Evolutionary conservation across 2,329 filamentous ascomycete species (phyloP), one percentile per base, ranked within the genome.

Genomic region (Fusarium buxicola): DNA sequence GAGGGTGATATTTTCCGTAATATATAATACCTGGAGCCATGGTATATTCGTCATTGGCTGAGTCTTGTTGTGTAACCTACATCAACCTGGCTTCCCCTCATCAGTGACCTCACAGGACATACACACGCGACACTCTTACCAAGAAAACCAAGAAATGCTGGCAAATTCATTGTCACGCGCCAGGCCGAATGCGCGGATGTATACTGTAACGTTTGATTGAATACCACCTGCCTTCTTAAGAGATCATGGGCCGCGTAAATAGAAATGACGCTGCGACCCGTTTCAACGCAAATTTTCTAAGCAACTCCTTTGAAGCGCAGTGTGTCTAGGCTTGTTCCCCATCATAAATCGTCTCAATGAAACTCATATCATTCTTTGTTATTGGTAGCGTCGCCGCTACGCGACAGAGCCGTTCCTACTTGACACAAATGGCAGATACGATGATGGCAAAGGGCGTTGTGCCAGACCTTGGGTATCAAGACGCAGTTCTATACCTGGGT

Each of bases 401-500:
- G 3, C 31, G 47, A 10, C 8, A 9, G 7, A 24, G 24, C 10
- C 8, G 13, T 2, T 45, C 47, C 0, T 60, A 63, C 28, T 27
- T 68, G 9, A 53, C 48, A 1, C 51, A 43, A 2, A 81, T 83
- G 75, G 78, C 81, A 10, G 75, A 81, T 45, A 83, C 81, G 2
- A 80, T 81, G 64, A 78, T 84, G 36, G 66, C 71, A 45, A 72
- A 75, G 60, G 73, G 75, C 4, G 72, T 81, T 2, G 0, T 18
- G 0, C 70, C 78, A 0, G 77, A 77, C n/a, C 75, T 75, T 35
- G 73, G 76, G 55, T 83, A 83, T 60, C 76, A 77, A 18, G 73
- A 81, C 52, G 78, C 77, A 3, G 79, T 81, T 5, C 72, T 84
- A 1, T 81, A 83, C 55, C 74, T 78, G 11, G 81, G 79, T 1